Percentiles rank a stretch among this genome's conserved stretches.
These are phyloP conservation scores for Incumbomyces lentus DNA, from an alignment of 2,329 filamentous ascomycete genomes.

Conservation along the genomic window DNA sequence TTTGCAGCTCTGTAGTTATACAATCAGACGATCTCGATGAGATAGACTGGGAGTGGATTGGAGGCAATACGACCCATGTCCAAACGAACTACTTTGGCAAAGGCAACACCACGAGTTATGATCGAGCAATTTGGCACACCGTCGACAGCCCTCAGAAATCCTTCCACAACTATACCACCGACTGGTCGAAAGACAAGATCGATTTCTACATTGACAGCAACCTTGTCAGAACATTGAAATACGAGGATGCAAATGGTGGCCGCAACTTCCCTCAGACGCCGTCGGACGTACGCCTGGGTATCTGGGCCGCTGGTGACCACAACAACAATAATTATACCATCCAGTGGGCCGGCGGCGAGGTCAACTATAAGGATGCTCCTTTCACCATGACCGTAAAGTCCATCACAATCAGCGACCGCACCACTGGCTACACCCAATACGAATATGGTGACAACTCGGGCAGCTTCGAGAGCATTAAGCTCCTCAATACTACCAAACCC, in stretches of 20 bases:
- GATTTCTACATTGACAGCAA: slow-evolving; percentile 76
- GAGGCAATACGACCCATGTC: slow-evolving; percentile 51
- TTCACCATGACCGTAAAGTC: slow-evolving; percentile 77
- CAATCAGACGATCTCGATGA: slow-evolving; percentile 78
- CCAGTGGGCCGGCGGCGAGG: slow-evolving; percentile 76
- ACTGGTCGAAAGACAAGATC: slow-evolving; percentile 80
- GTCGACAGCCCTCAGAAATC: slow-evolving; percentile 53
- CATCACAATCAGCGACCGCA: slow-evolving; percentile 50
- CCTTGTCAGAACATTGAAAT: slow-evolving; percentile 64
- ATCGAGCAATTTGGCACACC: slow-evolving; percentile 56
- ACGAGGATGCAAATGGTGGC: slow-evolving; percentile 53
- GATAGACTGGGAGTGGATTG: slow-evolving; percentile 78
- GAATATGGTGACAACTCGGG: slow-evolving; percentile 31
- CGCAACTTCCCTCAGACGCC: slow-evolving; percentile 85
- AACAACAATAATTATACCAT: slow-evolving; percentile 71
- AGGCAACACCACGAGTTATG: slow-evolving; percentile 59
- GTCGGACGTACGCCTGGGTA: slow-evolving; percentile 85
- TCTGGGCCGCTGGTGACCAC: slow-evolving; percentile 85
- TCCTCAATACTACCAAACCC: slow-evolving; percentile 27
- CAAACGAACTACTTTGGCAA: slow-evolving; percentile 71
- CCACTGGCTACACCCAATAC: slow-evolving; percentile 28
- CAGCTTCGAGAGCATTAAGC: slow-evolving; percentile 36
- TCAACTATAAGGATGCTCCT: slow-evolving; percentile 72
- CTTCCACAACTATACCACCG: slow-evolving; percentile 80
- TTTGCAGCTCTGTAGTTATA: slow-evolving; percentile 73